Base-by-base conservation (phyloP, 805 yeast genomes). In the Candida sonorensis region DNA sequence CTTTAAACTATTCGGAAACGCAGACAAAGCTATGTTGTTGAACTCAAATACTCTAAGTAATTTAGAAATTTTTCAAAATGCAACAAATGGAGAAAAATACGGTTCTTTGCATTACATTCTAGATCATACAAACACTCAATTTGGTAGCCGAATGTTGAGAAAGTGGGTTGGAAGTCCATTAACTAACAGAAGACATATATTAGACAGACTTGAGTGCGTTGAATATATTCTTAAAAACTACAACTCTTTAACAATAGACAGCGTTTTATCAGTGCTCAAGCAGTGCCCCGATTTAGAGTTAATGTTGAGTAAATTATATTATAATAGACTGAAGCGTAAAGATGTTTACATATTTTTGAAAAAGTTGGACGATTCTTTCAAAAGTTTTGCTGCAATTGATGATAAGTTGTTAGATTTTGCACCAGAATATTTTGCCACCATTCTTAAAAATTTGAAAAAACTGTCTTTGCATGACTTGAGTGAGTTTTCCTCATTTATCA, bases 21-120 rank as follows among this genome's bases (percentile, higher is more conserved):
- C 65, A 1, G 50, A 63, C 10, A 66, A 64, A 29, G 74, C 72
- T 69, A 61, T 76, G 62, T 55, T 77, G 10, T 50, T 81, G 19
- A 79, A 81, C 34, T 71, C 80, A 2, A 76, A 72, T 45, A 77
- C 95, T 0, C 44, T 92, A 4, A 66, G 68, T 20, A 76, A 82
- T 26, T 59, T 92, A 14, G 97, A 92, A 48, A 69, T 92, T 1
- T 85, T 83, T 46, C 61, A 62, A 14, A 84, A 84, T 45, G 58
- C 67, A 4, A 75, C 92, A 0, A 76, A 76, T 40, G 52, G 59
- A 10, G 59, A 66, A 4, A 62, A 62, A 7, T 57, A 65, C 20
- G 97, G 97, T 0, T 75, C 95, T 0, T 58, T 90, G 10, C 52
- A 83, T 11, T 84, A 94, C 87, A 61, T 85, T 2, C 45, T 92